These are phyloP conservation scores for Martiniozyma abietophila DNA, from an alignment of 805 yeast genomes.

Conservation along the genomic window DNA sequence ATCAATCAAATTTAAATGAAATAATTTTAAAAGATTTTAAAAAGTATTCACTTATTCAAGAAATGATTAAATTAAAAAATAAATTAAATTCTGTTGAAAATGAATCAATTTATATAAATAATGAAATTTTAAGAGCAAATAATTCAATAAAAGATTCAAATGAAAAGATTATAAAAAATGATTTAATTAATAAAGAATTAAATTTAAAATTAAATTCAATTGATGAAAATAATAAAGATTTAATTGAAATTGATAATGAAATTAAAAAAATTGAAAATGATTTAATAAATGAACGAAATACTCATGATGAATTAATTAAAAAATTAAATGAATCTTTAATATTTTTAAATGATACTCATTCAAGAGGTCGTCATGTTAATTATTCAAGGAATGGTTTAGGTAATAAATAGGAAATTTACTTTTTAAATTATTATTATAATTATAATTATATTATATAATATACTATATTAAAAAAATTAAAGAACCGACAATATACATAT, in stretches of 20 bases:
- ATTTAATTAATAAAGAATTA: constrained; percentile 8
- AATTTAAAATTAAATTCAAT: constrained; percentile 10
- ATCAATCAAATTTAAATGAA: constrained; percentile 11
- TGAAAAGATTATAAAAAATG: constrained; percentile 19
- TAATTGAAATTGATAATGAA: constrained; percentile 2
- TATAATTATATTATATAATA: too few relatives aligned
- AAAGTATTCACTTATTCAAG: constrained; percentile 37
- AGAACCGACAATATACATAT: too few relatives aligned
- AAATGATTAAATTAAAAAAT: constrained; percentile 34
- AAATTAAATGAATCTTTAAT: too few relatives aligned
- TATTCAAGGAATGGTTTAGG: too few relatives aligned
- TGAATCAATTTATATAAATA: constrained; percentile 56
- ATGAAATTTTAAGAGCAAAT: constrained; percentile 47
- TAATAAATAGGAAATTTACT: too few relatives aligned
- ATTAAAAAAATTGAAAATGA: background rate
- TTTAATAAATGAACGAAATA: background rate
- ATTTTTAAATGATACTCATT: too few relatives aligned
- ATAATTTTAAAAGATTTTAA: constrained; percentile 31
- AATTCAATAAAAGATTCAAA: constrained; percentile 39
- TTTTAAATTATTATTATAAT: too few relatives aligned
- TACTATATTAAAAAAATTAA: too few relatives aligned
- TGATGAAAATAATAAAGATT: constrained; percentile 9
- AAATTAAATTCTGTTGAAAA: constrained; percentile 38
- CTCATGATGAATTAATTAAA: background rate
- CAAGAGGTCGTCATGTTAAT: too few relatives aligned